phyloP scores from a whole-genome alignment of 805 yeast genomes.

The Starmerella roubikii region DNA sequence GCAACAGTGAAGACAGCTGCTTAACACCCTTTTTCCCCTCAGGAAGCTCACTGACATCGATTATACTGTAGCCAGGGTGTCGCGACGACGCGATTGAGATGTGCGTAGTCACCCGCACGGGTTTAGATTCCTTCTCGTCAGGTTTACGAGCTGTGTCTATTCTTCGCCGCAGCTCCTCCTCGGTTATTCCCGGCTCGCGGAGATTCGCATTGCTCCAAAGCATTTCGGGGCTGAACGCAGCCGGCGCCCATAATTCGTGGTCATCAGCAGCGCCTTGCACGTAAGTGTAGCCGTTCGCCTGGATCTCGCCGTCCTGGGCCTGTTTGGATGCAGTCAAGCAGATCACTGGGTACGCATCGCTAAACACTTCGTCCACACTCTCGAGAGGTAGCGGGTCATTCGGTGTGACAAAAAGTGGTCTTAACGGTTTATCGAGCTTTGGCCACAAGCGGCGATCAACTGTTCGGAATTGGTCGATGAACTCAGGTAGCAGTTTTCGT shows the following conservation, averaged over 20 bases:
- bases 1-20: conserved; percentile 37
- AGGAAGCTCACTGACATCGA: conserved; percentile 16
- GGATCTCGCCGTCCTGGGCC: conserved; percentile 45
- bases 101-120: neutral
- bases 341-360: conserved; percentile 32
- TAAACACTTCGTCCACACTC: conserved; percentile 23
- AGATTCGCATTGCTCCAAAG: conserved; percentile 40
- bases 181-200: conserved; percentile 23
- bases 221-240: conserved; percentile 34
- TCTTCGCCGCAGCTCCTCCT: conserved; percentile 20
- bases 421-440: conserved; percentile 35
- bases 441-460: conserved; percentile 28
- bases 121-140: neutral
- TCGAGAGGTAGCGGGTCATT: conserved; percentile 27
- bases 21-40: conserved; percentile 53
- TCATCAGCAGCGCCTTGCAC: conserved; percentile 94
- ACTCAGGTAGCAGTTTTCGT: conserved; percentile 32
- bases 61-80: neutral
- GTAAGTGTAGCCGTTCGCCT: conserved; percentile 40
- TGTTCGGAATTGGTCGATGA: conserved; percentile 35
- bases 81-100: neutral
- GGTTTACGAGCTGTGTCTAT: neutral
- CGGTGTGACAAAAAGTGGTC: conserved; percentile 64
- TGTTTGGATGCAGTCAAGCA: conserved; percentile 50
- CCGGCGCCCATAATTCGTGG: conserved; percentile 70